phyloP scores from a whole-genome alignment of 2,329 filamentous ascomycete genomes.

The Cladosporium sp. region DNA sequence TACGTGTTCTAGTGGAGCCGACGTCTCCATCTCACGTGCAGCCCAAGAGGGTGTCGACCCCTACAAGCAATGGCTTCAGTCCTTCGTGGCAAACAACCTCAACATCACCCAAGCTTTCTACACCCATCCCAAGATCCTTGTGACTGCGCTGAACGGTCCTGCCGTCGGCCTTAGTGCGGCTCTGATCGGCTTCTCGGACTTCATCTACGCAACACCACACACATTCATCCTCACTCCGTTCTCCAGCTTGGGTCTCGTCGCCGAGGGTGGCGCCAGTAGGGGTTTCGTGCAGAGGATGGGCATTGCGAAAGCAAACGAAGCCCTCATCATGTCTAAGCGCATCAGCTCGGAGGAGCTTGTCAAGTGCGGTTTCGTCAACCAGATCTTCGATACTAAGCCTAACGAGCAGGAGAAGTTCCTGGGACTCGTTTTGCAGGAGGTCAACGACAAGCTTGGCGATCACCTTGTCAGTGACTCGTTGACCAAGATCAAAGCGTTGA shows the following conservation, averaged over 20 bases:
- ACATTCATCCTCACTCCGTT: slow-evolving; percentile 90
- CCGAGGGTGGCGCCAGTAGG: slow-evolving; percentile 77
- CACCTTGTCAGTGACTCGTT: slow-evolving; percentile 78
- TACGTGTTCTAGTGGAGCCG: slow-evolving; percentile 61
- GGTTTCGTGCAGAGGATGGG: slow-evolving; percentile 79
- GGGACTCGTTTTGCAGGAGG: slow-evolving; percentile 67
- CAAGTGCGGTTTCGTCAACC: slow-evolving; percentile 77
- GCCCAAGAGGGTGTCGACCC: slow-evolving; percentile 32
- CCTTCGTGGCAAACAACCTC: slow-evolving; percentile 80
- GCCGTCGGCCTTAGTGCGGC: slow-evolving; percentile 85
- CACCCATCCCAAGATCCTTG: slow-evolving; percentile 87
- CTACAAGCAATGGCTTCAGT: slow-evolving; percentile 59
- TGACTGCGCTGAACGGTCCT: slow-evolving; percentile 87
- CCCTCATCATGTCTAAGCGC: slow-evolving; percentile 81
- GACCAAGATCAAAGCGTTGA: slow-evolving; percentile 77
- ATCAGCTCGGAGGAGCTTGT: slow-evolving; percentile 71
- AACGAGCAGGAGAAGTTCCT: slow-evolving; percentile 67
- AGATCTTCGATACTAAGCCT: slow-evolving; percentile 61
- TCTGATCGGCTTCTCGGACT: slow-evolving; percentile 78
- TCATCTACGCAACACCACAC: slow-evolving; percentile 79
- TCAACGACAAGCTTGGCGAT: slow-evolving; percentile 72
- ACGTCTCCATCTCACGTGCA: slow-evolving; percentile 58
- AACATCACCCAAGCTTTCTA: slow-evolving; percentile 88
- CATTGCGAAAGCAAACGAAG: slow-evolving; percentile 80
- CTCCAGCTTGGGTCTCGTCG: slow-evolving; percentile 79